A percentile compares a stretch with the other conserved stretches of the same genome.
Evolutionary conservation across 805 yeast species (phyloP).

Genomic region (Wickerhamiella sergipiensis): DNA sequence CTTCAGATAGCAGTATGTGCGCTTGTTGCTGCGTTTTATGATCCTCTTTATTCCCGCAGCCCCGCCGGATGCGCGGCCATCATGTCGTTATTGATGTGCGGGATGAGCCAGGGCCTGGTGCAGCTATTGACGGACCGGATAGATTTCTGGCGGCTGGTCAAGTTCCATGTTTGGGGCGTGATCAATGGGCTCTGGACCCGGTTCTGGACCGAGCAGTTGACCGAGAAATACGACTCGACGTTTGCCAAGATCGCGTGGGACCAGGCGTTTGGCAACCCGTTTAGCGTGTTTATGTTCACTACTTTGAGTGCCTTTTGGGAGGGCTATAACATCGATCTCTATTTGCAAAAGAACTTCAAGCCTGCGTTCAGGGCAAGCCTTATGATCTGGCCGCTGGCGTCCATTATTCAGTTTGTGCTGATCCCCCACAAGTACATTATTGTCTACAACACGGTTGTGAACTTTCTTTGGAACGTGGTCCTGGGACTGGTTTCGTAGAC

Average conservation of each 20-base stretch:
- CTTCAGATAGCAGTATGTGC: constrained; percentile 16
- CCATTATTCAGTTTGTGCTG: constrained; percentile 14
- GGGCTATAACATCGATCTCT: constrained; percentile 22
- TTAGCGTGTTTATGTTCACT: constrained; percentile 21
- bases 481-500: constrained; percentile 10
- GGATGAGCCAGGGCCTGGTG: constrained; percentile 23
- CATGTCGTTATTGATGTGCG: constrained; percentile 21
- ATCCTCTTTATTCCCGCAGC: constrained; percentile 15
- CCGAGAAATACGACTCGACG: constrained; percentile 13
- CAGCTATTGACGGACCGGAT: constrained; percentile 17
- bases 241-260: constrained; percentile 20
- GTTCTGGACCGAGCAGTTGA: constrained; percentile 26
- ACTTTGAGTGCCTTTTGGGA: constrained; percentile 26
- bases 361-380: constrained; percentile 16
- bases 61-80: constrained; percentile 23
- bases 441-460: constrained; percentile 14
- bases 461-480: constrained; percentile 22
- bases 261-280: constrained; percentile 25
- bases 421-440: constrained; percentile 15
- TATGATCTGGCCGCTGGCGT: constrained; percentile 19
- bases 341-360: constrained; percentile 17
- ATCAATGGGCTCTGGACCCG: constrained; percentile 26
- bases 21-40: constrained; percentile 16
- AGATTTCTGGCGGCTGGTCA: constrained; percentile 15
- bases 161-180: constrained; percentile 27